phyloP scores from a whole-genome alignment of 257 asterid species.

The Ligustrum vulgare region DNA sequence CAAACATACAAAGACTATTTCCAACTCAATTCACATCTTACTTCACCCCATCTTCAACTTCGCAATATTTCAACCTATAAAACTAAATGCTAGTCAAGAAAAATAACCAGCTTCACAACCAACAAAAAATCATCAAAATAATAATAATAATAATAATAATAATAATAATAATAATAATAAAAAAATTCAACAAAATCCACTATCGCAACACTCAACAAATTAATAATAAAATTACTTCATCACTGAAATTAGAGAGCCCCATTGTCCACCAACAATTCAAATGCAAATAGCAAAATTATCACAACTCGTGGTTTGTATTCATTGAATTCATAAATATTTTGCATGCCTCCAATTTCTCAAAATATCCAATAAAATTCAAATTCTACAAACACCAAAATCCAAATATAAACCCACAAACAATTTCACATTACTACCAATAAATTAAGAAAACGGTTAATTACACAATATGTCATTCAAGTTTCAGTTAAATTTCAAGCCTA shows the following conservation, averaged over 20 bases:
- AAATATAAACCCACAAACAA: too few relatives aligned
- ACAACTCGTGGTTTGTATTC: neutral
- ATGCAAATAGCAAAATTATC: neutral
- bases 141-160: too few relatives aligned
- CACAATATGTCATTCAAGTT: too few relatives aligned
- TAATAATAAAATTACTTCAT: neutral
- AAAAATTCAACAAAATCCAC: neutral
- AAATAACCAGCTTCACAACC: neutral
- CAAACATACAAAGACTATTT: too few relatives aligned
- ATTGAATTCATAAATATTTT: conserved; percentile 23
- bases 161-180: too few relatives aligned
- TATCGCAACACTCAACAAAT: neutral
- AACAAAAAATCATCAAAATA: too few relatives aligned
- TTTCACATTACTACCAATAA: too few relatives aligned
- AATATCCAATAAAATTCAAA: too few relatives aligned
- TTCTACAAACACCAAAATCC: too few relatives aligned
- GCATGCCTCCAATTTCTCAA: conserved; percentile 14
- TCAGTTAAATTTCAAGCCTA: too few relatives aligned
- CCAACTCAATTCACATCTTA: too few relatives aligned
- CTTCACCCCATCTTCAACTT: neutral
- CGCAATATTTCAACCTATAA: conserved; percentile 3
- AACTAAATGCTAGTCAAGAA: conserved; percentile 10
- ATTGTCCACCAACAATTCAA: neutral
- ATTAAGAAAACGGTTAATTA: too few relatives aligned
- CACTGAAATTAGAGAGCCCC: conserved; percentile 1